Base-by-base conservation (phyloP, 331 rosid species). In the Prunus yedoensis region DNA sequence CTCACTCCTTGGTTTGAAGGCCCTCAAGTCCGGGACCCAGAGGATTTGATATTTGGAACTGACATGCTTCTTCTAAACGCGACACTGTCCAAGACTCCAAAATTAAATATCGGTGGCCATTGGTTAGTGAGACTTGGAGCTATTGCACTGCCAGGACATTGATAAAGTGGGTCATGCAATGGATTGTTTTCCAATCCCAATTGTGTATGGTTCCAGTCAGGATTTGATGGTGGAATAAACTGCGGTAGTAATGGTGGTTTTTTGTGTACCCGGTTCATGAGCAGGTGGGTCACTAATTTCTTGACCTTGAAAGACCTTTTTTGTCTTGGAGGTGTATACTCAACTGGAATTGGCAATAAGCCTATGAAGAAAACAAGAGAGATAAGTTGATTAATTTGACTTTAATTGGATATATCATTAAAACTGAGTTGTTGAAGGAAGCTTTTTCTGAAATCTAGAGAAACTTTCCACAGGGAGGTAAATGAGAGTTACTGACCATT, bases 231-330 rank as follows among this genome's bases (percentile, higher is more conserved):
- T 25, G 30, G 16, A 13, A 27, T 28, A 16, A 41, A 59, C 58
- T 74, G 71, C 16, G 84, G 75, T 35, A 73, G 20, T 62, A 73
- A 16, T 27, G 61, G 18, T 53, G 57, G 74, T n/a, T 45, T 47
- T 82, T 70, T 74, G 69, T 30, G 80, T 80, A 73, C 50, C 70
- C 45, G 30, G 79, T 65, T 43, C 82, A 79, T 71, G 59, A 73
- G 71, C 59, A 74, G 35, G 49, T 28, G 30, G 47, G 3, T 73
- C 77, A 38, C 75, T 83, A 67, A 53, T 70, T 78, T 86, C 89
- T 88, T 90, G 88, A 85, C 88, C 89, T 85, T 86, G 93, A 72
- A 90, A 86, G 88, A 79, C 89, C 89, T 66, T 41, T 60, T 66
- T 71, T 28, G 43, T 61, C 74, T 80, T 53, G 20, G 80, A 74